A percentile compares a stretch with the other conserved stretches of the same genome.
Conservation (phyloP, 2,329 filamentous ascomycete genomes). For the Exophiala xenobiotica region DNA sequence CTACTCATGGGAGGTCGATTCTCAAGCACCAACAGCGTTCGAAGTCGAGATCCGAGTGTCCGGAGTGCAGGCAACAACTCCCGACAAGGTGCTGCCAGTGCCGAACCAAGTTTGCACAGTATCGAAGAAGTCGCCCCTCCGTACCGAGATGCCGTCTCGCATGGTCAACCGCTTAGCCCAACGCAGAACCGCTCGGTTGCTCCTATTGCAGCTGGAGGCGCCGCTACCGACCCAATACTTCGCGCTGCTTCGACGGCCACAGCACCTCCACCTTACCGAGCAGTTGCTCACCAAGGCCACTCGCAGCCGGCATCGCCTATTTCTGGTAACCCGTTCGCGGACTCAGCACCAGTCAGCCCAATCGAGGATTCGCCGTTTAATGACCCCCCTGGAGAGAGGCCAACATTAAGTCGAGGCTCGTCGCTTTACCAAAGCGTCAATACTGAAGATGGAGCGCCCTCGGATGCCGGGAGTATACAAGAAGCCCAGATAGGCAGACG, state of each 20-base stretch:
- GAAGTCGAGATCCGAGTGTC: conserved; percentile 28
- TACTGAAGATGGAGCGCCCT: conserved; percentile 18
- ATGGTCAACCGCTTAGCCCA: conserved; percentile 16
- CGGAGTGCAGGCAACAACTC: conserved; percentile 19
- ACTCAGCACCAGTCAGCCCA: conserved; percentile 26
- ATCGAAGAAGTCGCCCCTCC: conserved; percentile 31
- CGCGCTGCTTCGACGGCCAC: conserved; percentile 27
- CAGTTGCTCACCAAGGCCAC: conserved; percentile 8
- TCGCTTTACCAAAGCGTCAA: conserved; percentile 24
- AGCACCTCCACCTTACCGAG: conserved; percentile 28
- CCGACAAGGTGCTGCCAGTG: conserved; percentile 15
- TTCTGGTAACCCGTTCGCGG: conserved; percentile 28
- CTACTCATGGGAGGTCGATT: conserved; percentile 31
- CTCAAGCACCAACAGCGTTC: conserved; percentile 30
- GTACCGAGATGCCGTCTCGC: conserved; percentile 29
- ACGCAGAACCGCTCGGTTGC: conserved; percentile 8
- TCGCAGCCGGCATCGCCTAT: conserved; percentile 5
- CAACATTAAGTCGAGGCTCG: conserved; percentile 24
- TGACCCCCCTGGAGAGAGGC: conserved; percentile 24
- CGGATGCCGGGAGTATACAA: conserved; percentile 27
- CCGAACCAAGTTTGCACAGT: conserved; percentile 27
- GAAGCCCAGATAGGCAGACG: conserved; percentile 27
- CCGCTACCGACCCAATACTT: conserved; percentile 20
- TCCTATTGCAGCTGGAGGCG: conserved; percentile 3
- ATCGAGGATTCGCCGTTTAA: conserved; percentile 30